phyloP scores from a whole-genome alignment of 2,329 filamentous ascomycete genomes.

The Xylariaceae sp. region DNA sequence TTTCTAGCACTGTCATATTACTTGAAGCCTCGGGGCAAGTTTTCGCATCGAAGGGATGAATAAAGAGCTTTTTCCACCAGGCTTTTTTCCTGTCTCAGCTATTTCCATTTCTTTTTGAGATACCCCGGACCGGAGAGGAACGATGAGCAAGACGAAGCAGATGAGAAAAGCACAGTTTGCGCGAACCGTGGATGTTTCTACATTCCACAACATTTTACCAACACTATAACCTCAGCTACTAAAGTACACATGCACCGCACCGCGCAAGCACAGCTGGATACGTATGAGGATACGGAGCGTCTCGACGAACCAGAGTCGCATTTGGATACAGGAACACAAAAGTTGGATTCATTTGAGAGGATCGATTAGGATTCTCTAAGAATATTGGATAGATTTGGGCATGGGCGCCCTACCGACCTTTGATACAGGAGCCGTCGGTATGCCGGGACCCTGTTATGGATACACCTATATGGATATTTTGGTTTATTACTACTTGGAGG shows the following conservation, averaged over 20 bases:
- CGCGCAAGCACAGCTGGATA: slow-evolving; percentile 18
- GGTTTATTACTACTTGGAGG: not conserved
- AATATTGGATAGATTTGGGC: slow-evolving; percentile 12
- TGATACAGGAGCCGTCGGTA: slow-evolving; percentile 1
- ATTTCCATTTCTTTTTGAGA: slow-evolving; percentile 29
- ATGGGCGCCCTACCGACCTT: not conserved
- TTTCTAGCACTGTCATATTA: slow-evolving; percentile 32
- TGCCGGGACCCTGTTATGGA: not conserved
- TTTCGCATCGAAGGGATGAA: slow-evolving; percentile 23
- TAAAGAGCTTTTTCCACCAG: slow-evolving; percentile 19
- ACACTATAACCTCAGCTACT: slow-evolving; percentile 1
- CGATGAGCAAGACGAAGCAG: slow-evolving; percentile 16
- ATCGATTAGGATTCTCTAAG: slow-evolving; percentile 5
- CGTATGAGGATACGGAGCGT: slow-evolving; percentile 14
- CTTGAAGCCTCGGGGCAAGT: slow-evolving; percentile 30
- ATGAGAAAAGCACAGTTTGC: slow-evolving; percentile 24
- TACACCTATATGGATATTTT: slow-evolving; percentile 10
- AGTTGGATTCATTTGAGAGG: slow-evolving; percentile 10
- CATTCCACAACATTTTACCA: slow-evolving; percentile 3
- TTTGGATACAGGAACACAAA: slow-evolving; percentile 16
- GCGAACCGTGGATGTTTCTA: slow-evolving; percentile 14
- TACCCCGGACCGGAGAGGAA: slow-evolving; percentile 28
- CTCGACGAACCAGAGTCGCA: slow-evolving; percentile 5
- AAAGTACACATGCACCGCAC: slow-evolving; percentile 12
- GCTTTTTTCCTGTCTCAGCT: slow-evolving; percentile 29